Evolutionary conservation across 805 yeast genomes (phyloP), one percentile per base, ranked within the genome.

Genomic region (Teunomyces panamensis): DNA sequence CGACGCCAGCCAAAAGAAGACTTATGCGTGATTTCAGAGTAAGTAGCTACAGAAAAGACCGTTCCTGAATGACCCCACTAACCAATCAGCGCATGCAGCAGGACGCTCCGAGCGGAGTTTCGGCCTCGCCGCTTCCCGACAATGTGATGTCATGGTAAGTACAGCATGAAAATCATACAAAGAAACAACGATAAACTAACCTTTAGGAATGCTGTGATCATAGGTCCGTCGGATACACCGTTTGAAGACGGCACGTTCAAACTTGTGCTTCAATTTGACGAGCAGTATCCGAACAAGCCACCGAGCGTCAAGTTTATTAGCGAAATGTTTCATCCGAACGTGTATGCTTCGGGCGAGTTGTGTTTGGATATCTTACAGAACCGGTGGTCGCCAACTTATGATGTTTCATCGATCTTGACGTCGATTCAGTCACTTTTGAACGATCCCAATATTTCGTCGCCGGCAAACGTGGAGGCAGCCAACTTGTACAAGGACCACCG

Each of bases 341-440:
- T 94, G 3, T 94, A 94, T 62, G 96, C 96, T 8, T 80, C 85
- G 42, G 99, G 99, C 24, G 98, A 94, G 61, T 80, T 94, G 53
- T 94, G 99, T 71, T 78, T 94, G 53, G 99, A 94, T 70, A 94
- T 94, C 56, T 74, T 94, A 56, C 99, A 94, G 65, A 94, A 92
- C 71, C 78, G 98, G 64, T 94, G 99, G 99, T 87, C 96, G 24
- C 99, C 99, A 9, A 94, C 99, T 0, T 94, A 92, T 63, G 99
- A 94, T 62, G 99, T 94, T 33, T 90, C 96, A 9, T 89, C 96
- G 9, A 92, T 94, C 48, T 75, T 94, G 57, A 94, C 99, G 1
- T 88, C 96, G 26, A 84, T 94, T 49, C 99, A 94, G 65, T 84
- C 91, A 48, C 77, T 94, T 53, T 75, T 94, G 57, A 94, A 94